Conservation (phyloP, 352 stramenopile species). For the Pythium graminicola region DNA sequence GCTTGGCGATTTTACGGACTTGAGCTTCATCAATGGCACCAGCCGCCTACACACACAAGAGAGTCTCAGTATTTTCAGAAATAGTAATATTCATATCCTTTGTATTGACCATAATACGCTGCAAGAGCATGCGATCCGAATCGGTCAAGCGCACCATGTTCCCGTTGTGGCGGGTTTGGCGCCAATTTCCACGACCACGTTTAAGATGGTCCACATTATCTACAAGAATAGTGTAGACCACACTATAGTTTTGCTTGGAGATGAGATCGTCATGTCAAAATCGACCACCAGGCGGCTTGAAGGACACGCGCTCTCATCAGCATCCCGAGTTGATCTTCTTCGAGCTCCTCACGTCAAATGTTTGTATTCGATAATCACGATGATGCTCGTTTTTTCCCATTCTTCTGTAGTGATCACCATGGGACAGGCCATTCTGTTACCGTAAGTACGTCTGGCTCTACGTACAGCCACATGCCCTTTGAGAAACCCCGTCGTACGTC, state of each 20-base stretch:
- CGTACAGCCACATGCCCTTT: too few relatives aligned
- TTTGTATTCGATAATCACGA: too few relatives aligned
- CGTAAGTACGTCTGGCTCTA: background rate
- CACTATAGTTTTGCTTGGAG: too few relatives aligned
- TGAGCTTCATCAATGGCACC: constrained; percentile 63
- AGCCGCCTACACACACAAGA: constrained; percentile 30
- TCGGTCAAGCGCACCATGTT: constrained; percentile 47
- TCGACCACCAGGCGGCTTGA: background rate
- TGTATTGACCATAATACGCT: constrained; percentile 58
- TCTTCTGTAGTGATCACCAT: too few relatives aligned
- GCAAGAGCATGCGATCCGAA: constrained; percentile 66
- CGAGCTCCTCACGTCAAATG: too few relatives aligned
- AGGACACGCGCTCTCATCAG: background rate
- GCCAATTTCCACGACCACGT: constrained; percentile 1
- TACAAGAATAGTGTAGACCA: background rate
- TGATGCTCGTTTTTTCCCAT: too few relatives aligned
- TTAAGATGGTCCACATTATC: background rate
- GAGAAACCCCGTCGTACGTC: background rate
- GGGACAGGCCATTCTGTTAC: background rate
- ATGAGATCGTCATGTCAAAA: background rate
- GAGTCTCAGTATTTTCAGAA: too few relatives aligned
- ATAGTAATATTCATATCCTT: background rate
- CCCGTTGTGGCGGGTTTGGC: constrained; percentile 12
- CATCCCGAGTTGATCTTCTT: too few relatives aligned
- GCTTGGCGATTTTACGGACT: constrained; percentile 40